Base-by-base conservation (phyloP, 139 green algal genomes). In the Chlorella vulgaris region DNA sequence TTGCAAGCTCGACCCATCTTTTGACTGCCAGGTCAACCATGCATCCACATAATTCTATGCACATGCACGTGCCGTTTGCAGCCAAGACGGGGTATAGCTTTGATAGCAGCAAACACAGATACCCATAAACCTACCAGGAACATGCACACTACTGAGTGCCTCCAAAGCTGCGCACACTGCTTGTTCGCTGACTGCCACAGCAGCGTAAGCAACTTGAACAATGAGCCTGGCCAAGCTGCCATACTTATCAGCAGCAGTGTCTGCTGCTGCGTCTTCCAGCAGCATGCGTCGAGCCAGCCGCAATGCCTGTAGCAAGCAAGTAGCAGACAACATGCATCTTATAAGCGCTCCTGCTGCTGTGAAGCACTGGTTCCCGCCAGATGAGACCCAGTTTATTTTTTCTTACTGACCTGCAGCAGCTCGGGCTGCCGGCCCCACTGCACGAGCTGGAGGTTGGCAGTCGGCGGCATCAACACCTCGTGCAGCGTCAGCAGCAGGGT, bases 351-450 rank as follows among this genome's bases (percentile, higher is more conserved):
- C n/a, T n/a, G n/a, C n/a, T n/a, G n/a, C 7, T 5, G 13, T 26
- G n/a, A 62, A 31, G 53, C 53, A 18, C 53, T 7, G n/a, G n/a
- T n/a, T n/a, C n/a, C n/a, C n/a, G n/a, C n/a, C n/a, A n/a, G n/a
- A n/a, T n/a, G n/a, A n/a, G n/a, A n/a, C n/a, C n/a, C n/a, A n/a
- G 36, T 10, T 15, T 7, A 38, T 38, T 36, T 3, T 7, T 2
- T 36, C 2, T 1, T 40, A 38, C 47, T 6, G 7, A 76, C 76
- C 76, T 82, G 76, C 76, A 82, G 21, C n/a, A 82, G 62, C 62
- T 87, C 82, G 39, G 36, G 66, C 53, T 84, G 58, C 58, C 39
- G 62, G n/a, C 43, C 43, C 82, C 82, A 87, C 40, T 60, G 76
- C 50, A 55, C 68, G 28, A 87, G 35, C 42, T 82, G 73, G 35